These are phyloP conservation scores for Adansonia madagascariensis DNA, from an alignment of 441 rosid genomes.

Conservation along the genomic window DNA sequence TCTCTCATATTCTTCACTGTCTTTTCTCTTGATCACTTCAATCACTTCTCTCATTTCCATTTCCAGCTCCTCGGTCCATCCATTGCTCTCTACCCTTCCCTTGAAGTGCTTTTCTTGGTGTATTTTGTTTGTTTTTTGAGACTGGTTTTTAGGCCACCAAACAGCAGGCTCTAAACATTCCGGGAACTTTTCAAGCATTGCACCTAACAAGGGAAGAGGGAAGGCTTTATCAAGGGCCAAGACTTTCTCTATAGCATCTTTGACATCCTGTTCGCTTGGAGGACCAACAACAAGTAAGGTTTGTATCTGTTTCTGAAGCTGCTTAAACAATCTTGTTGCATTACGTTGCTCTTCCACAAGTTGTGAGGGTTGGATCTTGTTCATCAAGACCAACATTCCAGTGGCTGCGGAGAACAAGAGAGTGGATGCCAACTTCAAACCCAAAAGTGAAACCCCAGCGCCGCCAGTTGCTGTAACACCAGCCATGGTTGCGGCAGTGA, in stretches of 20 bases:
- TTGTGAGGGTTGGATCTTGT: conserved; percentile 82
- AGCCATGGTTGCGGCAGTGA: conserved; percentile 50
- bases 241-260: conserved; percentile 51
- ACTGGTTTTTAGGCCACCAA: conserved; percentile 57
- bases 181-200: conserved; percentile 71
- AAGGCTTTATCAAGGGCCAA: conserved; percentile 71
- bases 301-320: conserved; percentile 45
- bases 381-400: conserved; percentile 57
- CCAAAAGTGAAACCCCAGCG: conserved; percentile 36
- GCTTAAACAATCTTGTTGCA: conserved; percentile 56
- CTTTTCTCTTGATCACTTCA: conserved; percentile 55
- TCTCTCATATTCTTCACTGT: conserved; percentile 62
- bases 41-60: conserved; percentile 52
- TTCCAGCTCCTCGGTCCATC: conserved; percentile 58
- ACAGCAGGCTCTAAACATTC: conserved; percentile 52
- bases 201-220: conserved; percentile 60
- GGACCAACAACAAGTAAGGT: conserved; percentile 32
- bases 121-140: neutral
- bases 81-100: conserved; percentile 26
- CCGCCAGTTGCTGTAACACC: conserved; percentile 37
- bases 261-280: conserved; percentile 44
- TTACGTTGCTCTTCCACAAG: conserved; percentile 81
- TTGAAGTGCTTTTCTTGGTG: neutral
- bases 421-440: conserved; percentile 51
- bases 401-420: conserved; percentile 60